phyloP scores from a whole-genome alignment of 805 yeast genomes.

The Candida ulmi region DNA sequence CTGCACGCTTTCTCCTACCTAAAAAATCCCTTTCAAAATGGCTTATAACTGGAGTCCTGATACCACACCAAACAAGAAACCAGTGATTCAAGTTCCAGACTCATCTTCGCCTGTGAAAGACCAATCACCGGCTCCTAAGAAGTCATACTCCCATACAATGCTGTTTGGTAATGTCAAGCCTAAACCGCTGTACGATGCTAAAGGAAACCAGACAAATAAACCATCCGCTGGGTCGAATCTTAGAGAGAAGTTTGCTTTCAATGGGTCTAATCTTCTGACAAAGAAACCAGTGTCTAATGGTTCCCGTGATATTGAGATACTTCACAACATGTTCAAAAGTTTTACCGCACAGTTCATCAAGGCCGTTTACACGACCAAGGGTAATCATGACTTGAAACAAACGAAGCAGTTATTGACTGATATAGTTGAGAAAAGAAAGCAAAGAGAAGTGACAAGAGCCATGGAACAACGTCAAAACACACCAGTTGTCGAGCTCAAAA shows the following conservation, averaged over 20 bases:
- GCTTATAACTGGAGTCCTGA: constrained; percentile 7
- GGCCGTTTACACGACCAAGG: constrained; percentile 34
- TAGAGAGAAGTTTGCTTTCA: constrained; percentile 39
- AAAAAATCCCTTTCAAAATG: neutral
- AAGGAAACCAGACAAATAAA: constrained; percentile 1
- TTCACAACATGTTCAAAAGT: constrained; percentile 25
- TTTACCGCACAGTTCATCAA: constrained; percentile 29
- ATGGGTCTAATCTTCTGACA: constrained; percentile 20
- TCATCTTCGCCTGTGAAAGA: constrained; percentile 29
- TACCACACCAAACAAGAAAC: constrained; percentile 17
- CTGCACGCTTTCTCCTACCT: too few species aligned
- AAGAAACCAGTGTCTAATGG: constrained; percentile 7
- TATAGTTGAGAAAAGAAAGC: constrained; percentile 25
- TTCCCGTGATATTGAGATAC: constrained; percentile 16
- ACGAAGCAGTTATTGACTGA: constrained; percentile 28
- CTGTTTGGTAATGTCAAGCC: constrained; percentile 12
- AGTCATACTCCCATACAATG: constrained; percentile 9
- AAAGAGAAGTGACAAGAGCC: constrained; percentile 11
- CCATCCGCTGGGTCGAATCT: constrained; percentile 16
- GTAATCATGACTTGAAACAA: constrained; percentile 25
- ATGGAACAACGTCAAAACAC: constrained; percentile 1
- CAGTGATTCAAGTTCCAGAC: constrained; percentile 43
- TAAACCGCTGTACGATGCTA: constrained; percentile 4
- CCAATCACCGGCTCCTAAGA: constrained; percentile 14
- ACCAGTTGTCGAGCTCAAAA: neutral